These are phyloP conservation scores for Colletotrichum liriopes DNA, from an alignment of 2,329 filamentous ascomycete genomes.

Conservation along the genomic window DNA sequence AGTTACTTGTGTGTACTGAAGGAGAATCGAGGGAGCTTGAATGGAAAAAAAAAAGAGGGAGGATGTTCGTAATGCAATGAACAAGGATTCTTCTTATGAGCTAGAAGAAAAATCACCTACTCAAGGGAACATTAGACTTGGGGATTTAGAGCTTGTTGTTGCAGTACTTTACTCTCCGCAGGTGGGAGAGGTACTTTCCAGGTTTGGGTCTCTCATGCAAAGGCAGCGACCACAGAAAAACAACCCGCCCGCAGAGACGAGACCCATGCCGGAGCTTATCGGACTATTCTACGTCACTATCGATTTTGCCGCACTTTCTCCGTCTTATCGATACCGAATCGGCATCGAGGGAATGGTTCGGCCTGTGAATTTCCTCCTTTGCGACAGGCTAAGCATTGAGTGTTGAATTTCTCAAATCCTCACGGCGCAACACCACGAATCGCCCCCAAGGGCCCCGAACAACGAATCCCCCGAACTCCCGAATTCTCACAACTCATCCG, in stretches of 20 bases:
- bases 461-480: neutral
- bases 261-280: conserved; percentile 21
- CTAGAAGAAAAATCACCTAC: neutral
- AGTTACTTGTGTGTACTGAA: neutral
- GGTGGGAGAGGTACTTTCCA: neutral
- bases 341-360: conserved; percentile 25
- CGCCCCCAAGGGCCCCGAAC: conserved; percentile 1
- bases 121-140: neutral
- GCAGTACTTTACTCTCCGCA: neutral
- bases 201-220: neutral
- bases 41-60: neutral
- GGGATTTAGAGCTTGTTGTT: conserved; percentile 16
- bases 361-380: conserved; percentile 32
- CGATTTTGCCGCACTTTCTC: conserved; percentile 35
- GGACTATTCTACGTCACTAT: conserved; percentile 33
- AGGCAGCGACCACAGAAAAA: conserved; percentile 24
- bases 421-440: conserved; percentile 23
- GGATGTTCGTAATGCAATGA: neutral
- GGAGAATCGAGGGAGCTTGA: neutral
- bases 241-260: neutral
- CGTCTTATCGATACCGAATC: conserved; percentile 35
- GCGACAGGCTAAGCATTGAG: conserved; percentile 23
- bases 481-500: neutral
- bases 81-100: neutral
- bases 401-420: conserved; percentile 33